phyloP scores from a whole-genome alignment of 352 stramenopile species.

The Pythium folliculosum region DNA sequence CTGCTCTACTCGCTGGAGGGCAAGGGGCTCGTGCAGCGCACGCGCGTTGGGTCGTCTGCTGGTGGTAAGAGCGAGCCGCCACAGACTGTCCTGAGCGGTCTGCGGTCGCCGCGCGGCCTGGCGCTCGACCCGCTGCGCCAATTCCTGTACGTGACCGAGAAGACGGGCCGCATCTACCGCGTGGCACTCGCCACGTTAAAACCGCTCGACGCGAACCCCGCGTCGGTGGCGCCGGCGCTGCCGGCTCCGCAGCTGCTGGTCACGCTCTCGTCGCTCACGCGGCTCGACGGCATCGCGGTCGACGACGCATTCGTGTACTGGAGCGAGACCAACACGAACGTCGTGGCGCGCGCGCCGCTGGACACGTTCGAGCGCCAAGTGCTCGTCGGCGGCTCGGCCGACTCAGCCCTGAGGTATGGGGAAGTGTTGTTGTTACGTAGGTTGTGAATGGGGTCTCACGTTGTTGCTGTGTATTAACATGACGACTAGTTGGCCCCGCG shows the following conservation, averaged over 20 bases:
- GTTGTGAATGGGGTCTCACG: neutral
- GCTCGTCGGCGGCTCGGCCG: slow-evolving; percentile 49
- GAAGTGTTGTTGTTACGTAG: neutral
- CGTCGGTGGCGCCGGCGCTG: neutral
- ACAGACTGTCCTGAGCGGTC: slow-evolving; percentile 33
- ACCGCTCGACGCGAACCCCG: neutral
- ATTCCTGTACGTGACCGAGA: slow-evolving; percentile 71
- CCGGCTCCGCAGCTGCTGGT: slow-evolving; percentile 34
- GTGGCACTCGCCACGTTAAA: neutral
- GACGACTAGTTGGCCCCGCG: slow-evolving; percentile 60
- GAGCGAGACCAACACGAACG: slow-evolving; percentile 69
- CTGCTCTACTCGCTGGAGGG: slow-evolving; percentile 64
- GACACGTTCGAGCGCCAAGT: slow-evolving; percentile 49
- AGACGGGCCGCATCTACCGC: slow-evolving; percentile 61
- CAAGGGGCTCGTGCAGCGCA: slow-evolving; percentile 50
- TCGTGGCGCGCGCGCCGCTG: slow-evolving; percentile 48
- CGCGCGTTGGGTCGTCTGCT: slow-evolving; percentile 11
- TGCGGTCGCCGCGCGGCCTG: slow-evolving; percentile 58
- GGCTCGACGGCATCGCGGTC: slow-evolving; percentile 64
- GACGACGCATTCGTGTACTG: slow-evolving; percentile 51
- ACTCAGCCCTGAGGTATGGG: slow-evolving; percentile 55
- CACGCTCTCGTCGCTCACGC: slow-evolving; percentile 42
- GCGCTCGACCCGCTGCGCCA: slow-evolving; percentile 35
- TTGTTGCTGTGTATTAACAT: neutral
- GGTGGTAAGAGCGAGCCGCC: neutral